Base-by-base conservation (phyloP, 176 grass and related monocot genomes). In the Pharus latifolius region DNA sequence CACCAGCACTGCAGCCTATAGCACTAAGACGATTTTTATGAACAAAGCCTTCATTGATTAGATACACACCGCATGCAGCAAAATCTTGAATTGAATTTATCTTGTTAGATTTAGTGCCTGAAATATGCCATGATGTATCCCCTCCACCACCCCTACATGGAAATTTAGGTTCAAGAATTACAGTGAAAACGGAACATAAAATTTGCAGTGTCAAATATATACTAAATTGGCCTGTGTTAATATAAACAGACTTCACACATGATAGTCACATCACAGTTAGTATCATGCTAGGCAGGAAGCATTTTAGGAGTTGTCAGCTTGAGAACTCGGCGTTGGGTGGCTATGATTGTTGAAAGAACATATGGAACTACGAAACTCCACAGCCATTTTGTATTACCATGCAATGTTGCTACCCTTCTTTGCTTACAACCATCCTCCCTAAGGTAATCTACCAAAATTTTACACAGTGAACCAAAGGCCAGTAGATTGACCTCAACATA, bases 81-180 rank as follows among this genome's bases (percentile, higher is more conserved):
- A 99, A 94, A 79, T 99, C 90, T 83, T 73, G 68, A 60, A 94
- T 84, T 51, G 95, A 94, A 81, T 99, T 94, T 29, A 88, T 79
- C 57, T 99, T 99, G 52, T 80, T 74, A 80, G 54, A 67, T 78
- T 90, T 92, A 26, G 84, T 85, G 78, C 95, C 95, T 62, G 83
- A 82, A 50, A 69, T 58, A 77, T 99, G 95, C 81, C 82, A 83
- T 54, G 81, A 86, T 55, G 54, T 51, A 81, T 88, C 87, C 38
- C 79, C 89, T 52, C 88, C 95, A 35, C 83, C 83, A 35, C 87
- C 84, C 81, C 95, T 99, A 38, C 64, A 85, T 30, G 65, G 69
- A 17, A 1, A 60, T n/a, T 75, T 78, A 79, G 65, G 70, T 14
- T 65, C 34, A 66, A 50, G 6, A 67, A 70, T 69, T 45, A 42